Evolutionary conservation across 441 rosid species (phyloP).

Genomic region (Populus hybrid): DNA sequence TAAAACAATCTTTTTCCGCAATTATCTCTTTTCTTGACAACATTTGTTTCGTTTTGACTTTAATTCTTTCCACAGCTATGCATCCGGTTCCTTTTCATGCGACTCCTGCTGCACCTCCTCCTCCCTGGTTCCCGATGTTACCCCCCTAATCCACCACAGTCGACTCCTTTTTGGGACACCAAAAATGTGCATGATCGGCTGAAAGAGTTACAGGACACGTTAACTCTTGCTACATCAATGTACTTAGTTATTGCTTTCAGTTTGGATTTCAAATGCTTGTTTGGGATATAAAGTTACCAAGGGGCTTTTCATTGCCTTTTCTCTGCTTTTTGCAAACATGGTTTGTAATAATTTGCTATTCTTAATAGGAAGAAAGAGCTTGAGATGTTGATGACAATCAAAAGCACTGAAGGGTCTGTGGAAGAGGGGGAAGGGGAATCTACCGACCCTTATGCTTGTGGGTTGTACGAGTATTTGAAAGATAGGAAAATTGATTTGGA

Average conservation of each 20-base stretch:
- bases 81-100: constrained; percentile 37
- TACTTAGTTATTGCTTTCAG: constrained; percentile 19
- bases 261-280: not conserved
- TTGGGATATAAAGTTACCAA: not conserved
- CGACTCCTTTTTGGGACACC: constrained; percentile 55
- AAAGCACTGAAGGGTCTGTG: constrained; percentile 27
- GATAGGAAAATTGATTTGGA: constrained; percentile 40
- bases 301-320: not conserved
- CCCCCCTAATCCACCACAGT: constrained; percentile 66
- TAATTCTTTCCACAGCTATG: constrained; percentile 23
- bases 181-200: constrained; percentile 47
- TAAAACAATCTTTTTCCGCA: not conserved
- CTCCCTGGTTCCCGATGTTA: constrained; percentile 52
- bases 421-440: constrained; percentile 28
- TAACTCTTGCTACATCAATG: constrained; percentile 65
- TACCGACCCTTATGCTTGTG: constrained; percentile 26
- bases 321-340: not conserved
- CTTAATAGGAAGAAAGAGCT: constrained; percentile 64
- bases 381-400: constrained; percentile 45
- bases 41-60: not conserved
- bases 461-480: constrained; percentile 39
- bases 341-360: not conserved
- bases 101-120: constrained; percentile 19
- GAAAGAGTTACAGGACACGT: constrained; percentile 55
- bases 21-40: not conserved